phyloP scores from a whole-genome alignment of 73 alveolate genomes.

The Uronychia binucleata region DNA sequence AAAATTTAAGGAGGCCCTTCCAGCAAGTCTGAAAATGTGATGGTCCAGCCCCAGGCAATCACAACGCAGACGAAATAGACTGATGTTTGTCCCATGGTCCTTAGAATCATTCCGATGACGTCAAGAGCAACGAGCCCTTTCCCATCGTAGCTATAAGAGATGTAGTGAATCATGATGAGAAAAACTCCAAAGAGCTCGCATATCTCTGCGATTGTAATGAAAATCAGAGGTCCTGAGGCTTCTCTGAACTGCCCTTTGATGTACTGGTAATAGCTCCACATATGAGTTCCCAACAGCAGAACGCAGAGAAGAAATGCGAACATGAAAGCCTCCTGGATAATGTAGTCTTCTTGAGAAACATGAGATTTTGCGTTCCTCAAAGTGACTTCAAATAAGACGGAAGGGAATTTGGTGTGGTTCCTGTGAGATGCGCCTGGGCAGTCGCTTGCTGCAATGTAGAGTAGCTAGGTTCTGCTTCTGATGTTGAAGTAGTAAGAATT shows the following conservation, averaged over 20 bases:
- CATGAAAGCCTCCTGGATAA: not conserved
- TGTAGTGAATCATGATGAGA: not conserved
- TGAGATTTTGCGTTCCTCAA: not conserved
- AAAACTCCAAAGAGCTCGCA: not conserved
- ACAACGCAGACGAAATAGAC: not conserved
- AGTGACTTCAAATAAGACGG: not conserved
- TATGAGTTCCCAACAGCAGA: not conserved
- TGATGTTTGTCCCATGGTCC: not conserved
- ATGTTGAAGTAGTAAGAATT: not conserved
- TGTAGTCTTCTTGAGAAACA: not conserved
- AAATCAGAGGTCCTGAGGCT: not conserved
- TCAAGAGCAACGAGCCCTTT: not conserved
- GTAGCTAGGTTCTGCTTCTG: not conserved
- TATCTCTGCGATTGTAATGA: not conserved
- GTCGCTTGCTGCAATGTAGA: not conserved
- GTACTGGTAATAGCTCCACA: not conserved
- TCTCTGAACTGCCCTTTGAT: not conserved
- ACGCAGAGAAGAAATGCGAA: not conserved
- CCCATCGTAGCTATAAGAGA: not conserved
- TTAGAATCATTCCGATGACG: not conserved
- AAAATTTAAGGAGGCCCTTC: conserved; percentile 1
- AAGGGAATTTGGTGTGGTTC: not conserved
- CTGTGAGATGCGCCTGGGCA: not conserved
- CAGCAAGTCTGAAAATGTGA: not conserved
- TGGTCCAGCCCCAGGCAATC: not conserved